Evolutionary conservation across 139 green algal species (phyloP), one percentile per base, ranked within the genome.

Genomic region (Chlorella sp.): DNA sequence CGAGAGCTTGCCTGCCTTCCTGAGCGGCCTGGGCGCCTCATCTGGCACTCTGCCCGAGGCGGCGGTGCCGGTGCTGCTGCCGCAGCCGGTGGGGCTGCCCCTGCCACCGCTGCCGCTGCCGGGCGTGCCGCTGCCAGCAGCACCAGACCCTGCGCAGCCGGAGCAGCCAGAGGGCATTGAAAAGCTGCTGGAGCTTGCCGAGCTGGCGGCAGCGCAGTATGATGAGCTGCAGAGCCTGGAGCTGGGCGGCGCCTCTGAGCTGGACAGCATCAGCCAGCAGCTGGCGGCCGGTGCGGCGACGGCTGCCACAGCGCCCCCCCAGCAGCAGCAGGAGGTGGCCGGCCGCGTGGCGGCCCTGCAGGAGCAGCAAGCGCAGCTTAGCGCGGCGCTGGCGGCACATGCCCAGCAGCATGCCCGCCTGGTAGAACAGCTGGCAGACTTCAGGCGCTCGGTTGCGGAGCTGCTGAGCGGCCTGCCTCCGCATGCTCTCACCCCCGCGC

Each of bases 171-270:
- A 57, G 57, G 11, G 41, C 4, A 38, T 39, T 7, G 76, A 34
- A 4, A 38, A 47, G 76, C 76, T 71, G 60, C 76, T 73, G 12
- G 23, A 38, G 25, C 57, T 78, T 26, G 70, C 70, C 16, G 70
- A 72, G 17, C 57, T 71, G 60, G 76, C 55, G 26, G 26, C 56
- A 7, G 47, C 47, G 12, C 36, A 71, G 57, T 16, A 57, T 2
- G 36, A 82, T 28, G 76, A 82, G 25, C 76, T 82, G 76, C 55
- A 60, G 12, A 60, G 51, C 51, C 51, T 60, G 51, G 51, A 60
- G 51, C 51, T 60, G 51, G 51, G 51, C 21, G 51, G 12, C 13
- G 18, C 51, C 5, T 39, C 36, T 1, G 32, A 32, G 6, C 36
- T 75, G 36, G 20, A 55, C 69, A 39, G 36, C 36, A 20, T 75